Evolutionary conservation across 2,329 filamentous ascomycete species (phyloP), one percentile per base, ranked within the genome.

Genomic region (Fusarium sp.): DNA sequence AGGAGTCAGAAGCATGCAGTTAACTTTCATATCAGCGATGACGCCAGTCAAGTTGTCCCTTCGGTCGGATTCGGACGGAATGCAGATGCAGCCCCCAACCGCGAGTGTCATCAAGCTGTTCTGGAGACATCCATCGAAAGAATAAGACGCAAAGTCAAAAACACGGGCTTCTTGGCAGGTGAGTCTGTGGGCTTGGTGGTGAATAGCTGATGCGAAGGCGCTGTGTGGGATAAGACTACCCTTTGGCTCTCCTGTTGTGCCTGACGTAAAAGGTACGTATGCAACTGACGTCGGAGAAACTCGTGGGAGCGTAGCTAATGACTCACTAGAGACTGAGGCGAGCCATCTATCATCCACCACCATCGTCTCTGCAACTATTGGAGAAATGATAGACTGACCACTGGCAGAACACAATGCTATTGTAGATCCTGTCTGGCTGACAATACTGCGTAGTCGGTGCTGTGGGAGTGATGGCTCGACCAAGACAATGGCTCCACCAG

Each of bases 11-110:
- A 53, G 57, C 79, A 6, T 83, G 9, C 41, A 59, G 6, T 59
- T 54, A 3, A 59, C 57, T 15, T 47, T 8, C 57, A 59, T 84
- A 1, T 80, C 77, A 44, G 77, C 77, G 33, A 82, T 58, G 31
- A 76, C 63, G 21, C 77, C 62, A 56, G 78, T 77, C n/a, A 47
- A 23, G 35, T 50, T 48, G 31, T 53, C 42, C 26, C 47, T 55
- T 18, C 56, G 18, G 31, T 64, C 35, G 10, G 49, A 37, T 41
- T 60, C 49, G 8, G 50, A 64, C 12, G 43, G 42, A 42, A 43
- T 46, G 9, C 49, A 64, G 26, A 54, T 33, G 18, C 57, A 59
- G 4, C 57, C 57, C 11, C 57, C 57, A 8, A 54, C 48, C 4
- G 48, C 41, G 8, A 59, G 33, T 12, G 57, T 59, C 13, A 21